A percentile compares a stretch with the other conserved stretches of the same genome.
Evolutionary conservation across 169 alveolate species (phyloP).

Genomic region (Babesia bovis): DNA sequence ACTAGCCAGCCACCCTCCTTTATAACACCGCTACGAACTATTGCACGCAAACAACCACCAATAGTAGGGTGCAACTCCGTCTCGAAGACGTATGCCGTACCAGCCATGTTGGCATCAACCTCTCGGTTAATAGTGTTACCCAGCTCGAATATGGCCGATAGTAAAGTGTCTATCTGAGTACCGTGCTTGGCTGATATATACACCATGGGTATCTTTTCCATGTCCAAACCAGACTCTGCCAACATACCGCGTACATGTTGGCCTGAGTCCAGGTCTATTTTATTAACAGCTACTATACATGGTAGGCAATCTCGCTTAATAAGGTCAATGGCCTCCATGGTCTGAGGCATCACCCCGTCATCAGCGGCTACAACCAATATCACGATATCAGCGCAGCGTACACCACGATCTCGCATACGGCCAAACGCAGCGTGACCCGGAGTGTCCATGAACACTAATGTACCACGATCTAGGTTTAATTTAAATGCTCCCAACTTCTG

Average conservation of each 20-base stretch:
- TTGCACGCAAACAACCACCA: slow-evolving; percentile 68
- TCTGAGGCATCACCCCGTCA: slow-evolving; percentile 93
- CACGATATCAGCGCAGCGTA: slow-evolving; percentile 90
- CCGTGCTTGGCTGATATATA: slow-evolving; percentile 85
- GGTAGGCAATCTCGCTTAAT: slow-evolving; percentile 77
- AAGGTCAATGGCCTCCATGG: slow-evolving; percentile 87
- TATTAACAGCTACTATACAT: slow-evolving; percentile 87
- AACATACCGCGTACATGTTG: slow-evolving; percentile 40
- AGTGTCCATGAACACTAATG: slow-evolving; percentile 89
- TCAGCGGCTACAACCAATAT: slow-evolving; percentile 92
- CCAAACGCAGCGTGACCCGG: slow-evolving; percentile 96
- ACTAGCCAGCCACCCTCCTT: slow-evolving; percentile 57
- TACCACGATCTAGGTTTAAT: slow-evolving; percentile 71
- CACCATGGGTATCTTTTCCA: slow-evolving; percentile 73
- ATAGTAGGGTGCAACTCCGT: slow-evolving; percentile 63
- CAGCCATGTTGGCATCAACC: slow-evolving; percentile 60
- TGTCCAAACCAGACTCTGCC: slow-evolving; percentile 11
- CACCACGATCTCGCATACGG: slow-evolving; percentile 90
- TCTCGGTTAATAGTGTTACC: slow-evolving; percentile 74
- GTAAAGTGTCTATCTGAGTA: slow-evolving; percentile 76
- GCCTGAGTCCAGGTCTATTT: slow-evolving; percentile 81
- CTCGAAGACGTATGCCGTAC: slow-evolving; percentile 75
- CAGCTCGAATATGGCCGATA: slow-evolving; percentile 71
- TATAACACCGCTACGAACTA: slow-evolving; percentile 68
- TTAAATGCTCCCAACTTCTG: slow-evolving; percentile 93